Evolutionary conservation across 768 basidiomycete genomes (phyloP), one percentile per base, ranked within the genome.

Genomic region (Mycena rebaudengoi): DNA sequence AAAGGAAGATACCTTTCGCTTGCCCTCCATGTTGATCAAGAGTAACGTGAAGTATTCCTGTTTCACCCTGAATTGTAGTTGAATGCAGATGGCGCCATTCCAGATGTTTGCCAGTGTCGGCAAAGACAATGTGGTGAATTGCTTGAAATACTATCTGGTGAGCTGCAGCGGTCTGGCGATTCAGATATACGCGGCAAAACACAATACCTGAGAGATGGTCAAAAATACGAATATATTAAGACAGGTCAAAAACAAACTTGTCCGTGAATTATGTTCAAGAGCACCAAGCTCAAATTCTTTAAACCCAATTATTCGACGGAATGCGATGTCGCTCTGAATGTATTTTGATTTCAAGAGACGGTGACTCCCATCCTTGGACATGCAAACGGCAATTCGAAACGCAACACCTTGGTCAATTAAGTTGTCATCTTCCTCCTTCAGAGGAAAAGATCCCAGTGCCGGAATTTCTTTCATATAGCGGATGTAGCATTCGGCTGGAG

Each of bases 301-400:
- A 37, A 70, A 77, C 1, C 74, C 71, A 2, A 66, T 64, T 5
- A 75, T 59, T 8, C 71, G 58, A 25, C 73, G 73, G 65, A 74
- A 75, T 0, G 59, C 66, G 25, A 75, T 77, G 56, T 76, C 69
- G 25, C 72, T 71, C 55, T 76, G 73, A 10, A 74, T 18, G 46
- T 70, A 75, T 21, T 72, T 69, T 2, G 69, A 67, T 3, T 35
- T n/a, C 0, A 43, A 28, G 3, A 76, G 68, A 7, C 56, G 53
- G 2, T n/a, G 40, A 44, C 74, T 75, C 6, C 48, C 61, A 6
- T 72, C 65, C 16, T 43, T 39, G 14, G 20, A 46, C 74, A 76
- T 75, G 46, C 75, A 76, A 11, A 74, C 59, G 5, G 73, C 45
- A 23, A 75, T 67, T 4, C 60, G 57, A 1, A 74, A 41, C 4